Evolutionary conservation across 1,284 basidiomycete genomes (phyloP), one percentile per base, ranked within the genome.

Genomic region (Vanrija sp.): DNA sequence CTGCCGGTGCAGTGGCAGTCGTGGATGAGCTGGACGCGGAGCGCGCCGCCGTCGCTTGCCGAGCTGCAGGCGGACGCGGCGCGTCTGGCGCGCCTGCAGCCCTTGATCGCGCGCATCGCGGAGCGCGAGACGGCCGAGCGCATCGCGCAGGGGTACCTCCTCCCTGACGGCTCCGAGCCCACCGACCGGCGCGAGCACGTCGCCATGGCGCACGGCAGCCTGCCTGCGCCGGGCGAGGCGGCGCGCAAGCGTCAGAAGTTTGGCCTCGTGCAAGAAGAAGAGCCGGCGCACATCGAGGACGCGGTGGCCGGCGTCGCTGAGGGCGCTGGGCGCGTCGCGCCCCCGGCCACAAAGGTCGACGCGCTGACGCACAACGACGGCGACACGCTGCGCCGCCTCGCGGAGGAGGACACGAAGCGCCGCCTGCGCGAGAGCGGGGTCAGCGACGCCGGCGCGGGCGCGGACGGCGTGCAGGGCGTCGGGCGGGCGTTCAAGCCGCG

Each of bases 71-170:
- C 16, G 1, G 73, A 75, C 51, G 52, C 49, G 6, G 29, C 34
- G 10, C 65, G 73, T 3, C 66, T 64, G 49, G 44, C 51, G 21
- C 15, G 48, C 10, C 65, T 75, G 2, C 38, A 43, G 25, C 60
- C 62, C 6, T 57, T 63, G 29, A 61, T 75, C 8, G 53, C 56
- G 4, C 64, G 57, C 0, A 75, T 75, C 34, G 73, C 72, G 57
- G 61, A 50, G 23, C 52, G 73, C 1, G 73, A 75, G 49, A 43
- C 53, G 15, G 68, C 56, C 26, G 73, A 75, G 50, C 50, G 73
- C n/a, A 75, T 75, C 15, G 54, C 62, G 29, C 73, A 75, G 50
- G 73, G 73, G 9, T 75, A 69, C 47, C 57, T 72, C 16, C 49
- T 65, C 25, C 63, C 67, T 6, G 67, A 68, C 49, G 61, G 56